phyloP scores from a whole-genome alignment of 1,284 basidiomycete genomes.

The Naganishia liquefaciens region DNA sequence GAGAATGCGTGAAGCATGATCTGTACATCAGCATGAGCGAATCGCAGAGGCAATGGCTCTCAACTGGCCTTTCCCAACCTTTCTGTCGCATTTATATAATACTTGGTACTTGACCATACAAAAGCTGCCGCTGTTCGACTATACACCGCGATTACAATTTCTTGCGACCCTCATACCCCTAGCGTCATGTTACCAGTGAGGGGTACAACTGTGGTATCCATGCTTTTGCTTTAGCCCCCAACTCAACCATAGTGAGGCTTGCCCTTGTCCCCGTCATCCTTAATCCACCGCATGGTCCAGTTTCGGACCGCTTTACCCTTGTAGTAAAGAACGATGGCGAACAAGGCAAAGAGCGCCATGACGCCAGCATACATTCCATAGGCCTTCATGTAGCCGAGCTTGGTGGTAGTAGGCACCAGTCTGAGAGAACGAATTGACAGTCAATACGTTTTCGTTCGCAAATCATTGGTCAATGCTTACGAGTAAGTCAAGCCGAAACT shows the following conservation, averaged over 20 bases:
- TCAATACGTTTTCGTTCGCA: not conserved
- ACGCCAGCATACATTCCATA: constrained; percentile 26
- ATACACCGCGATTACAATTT: constrained; percentile 13
- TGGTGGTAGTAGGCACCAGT: constrained; percentile 18
- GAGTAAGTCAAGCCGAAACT: constrained; percentile 22
- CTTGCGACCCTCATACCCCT: not conserved
- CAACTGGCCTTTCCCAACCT: no score
- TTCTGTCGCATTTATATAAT: not conserved
- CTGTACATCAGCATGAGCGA: no score
- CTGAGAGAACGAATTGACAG: not conserved
- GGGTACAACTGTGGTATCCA: no score
- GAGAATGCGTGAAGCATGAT: no score
- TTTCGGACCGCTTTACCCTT: constrained; percentile 23
- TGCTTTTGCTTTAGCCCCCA: not conserved
- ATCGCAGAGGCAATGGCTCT: no score
- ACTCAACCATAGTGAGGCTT: constrained; percentile 21
- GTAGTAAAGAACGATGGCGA: constrained; percentile 17
- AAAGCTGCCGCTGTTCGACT: not conserved
- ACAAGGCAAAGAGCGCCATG: constrained; percentile 21
- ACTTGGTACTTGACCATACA: constrained; percentile 19
- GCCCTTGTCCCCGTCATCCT: constrained; percentile 18
- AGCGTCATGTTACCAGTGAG: no score
- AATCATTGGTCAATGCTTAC: not conserved
- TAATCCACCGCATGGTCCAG: constrained; percentile 23
- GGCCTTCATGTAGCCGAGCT: constrained; percentile 24